These are phyloP conservation scores for Pythium apleroticum DNA, from an alignment of 352 stramenopile genomes.

Conservation along the genomic window DNA sequence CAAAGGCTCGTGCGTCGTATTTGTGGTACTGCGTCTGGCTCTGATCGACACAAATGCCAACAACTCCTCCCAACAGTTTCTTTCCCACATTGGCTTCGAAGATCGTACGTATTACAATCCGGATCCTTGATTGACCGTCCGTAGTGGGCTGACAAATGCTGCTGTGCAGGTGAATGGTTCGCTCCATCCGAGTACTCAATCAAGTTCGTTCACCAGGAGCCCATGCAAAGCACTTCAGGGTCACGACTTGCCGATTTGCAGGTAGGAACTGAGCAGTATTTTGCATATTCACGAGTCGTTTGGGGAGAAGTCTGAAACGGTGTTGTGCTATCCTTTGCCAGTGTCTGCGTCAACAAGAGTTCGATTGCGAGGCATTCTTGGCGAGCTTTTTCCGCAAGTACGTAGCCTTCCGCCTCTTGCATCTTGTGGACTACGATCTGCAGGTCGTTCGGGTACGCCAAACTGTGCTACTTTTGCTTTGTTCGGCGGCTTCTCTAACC, in stretches of 20 bases:
- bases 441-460: conserved; percentile 44
- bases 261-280: neutral
- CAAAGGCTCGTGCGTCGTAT: conserved; percentile 35
- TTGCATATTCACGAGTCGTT: no score
- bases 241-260: neutral
- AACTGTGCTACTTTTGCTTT: no score
- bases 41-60: neutral
- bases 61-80: neutral
- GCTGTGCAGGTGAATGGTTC: conserved; percentile 19
- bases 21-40: conserved; percentile 30
- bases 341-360: conserved; percentile 46
- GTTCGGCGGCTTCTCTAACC: no score
- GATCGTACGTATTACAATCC: conserved; percentile 7
- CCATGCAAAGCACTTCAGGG: neutral
- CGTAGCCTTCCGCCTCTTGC: conserved; percentile 33
- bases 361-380: conserved; percentile 63
- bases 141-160: neutral
- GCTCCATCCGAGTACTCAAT: conserved; percentile 19
- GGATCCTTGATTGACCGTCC: neutral
- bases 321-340: conserved; percentile 2
- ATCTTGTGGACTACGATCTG: conserved; percentile 68
- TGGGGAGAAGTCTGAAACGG: neutral
- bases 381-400: conserved; percentile 47
- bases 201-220: conserved; percentile 12
- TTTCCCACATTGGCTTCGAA: conserved; percentile 6